Evolutionary conservation across 2,329 filamentous ascomycete species (phyloP).

Genomic region (Monilinia vaccinii-corymbosi): DNA sequence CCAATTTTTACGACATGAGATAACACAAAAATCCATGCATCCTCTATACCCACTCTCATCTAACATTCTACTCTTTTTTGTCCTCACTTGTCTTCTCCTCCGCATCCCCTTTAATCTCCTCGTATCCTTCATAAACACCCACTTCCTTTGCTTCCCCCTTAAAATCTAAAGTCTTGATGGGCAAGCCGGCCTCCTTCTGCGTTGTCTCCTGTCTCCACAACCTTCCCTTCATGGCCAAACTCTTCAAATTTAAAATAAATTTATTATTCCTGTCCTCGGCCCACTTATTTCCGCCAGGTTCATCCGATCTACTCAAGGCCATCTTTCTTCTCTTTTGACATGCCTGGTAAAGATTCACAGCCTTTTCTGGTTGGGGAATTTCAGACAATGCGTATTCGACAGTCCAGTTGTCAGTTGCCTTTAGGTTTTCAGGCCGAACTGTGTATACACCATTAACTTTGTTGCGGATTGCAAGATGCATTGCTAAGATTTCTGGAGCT

Average conservation of each 20-base stretch:
- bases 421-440: slow-evolving; percentile 46
- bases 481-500: slow-evolving; percentile 9
- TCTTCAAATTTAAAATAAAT: slow-evolving; percentile 31
- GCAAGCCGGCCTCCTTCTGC: slow-evolving; percentile 38
- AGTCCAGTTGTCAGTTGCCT: slow-evolving; percentile 47
- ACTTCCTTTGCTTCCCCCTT: slow-evolving; percentile 3
- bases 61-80: too few relatives aligned
- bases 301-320: slow-evolving; percentile 28
- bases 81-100: not conserved
- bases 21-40: not conserved
- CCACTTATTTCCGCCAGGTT: slow-evolving; percentile 11
- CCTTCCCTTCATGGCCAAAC: slow-evolving; percentile 46
- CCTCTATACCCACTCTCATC: not conserved
- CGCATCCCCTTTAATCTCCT: not conserved
- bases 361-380: slow-evolving; percentile 35
- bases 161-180: slow-evolving; percentile 39
- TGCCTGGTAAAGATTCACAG: slow-evolving; percentile 44
- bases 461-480: slow-evolving; percentile 58
- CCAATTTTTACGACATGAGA: not conserved
- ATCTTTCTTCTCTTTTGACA: slow-evolving; percentile 47
- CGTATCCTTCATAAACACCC: not conserved
- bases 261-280: slow-evolving; percentile 20
- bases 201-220: slow-evolving; percentile 48
- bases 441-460: slow-evolving; percentile 59
- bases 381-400: slow-evolving; percentile 73